Percentiles rank a stretch among this genome's conserved stretches.
Evolutionary conservation across 192 early-diverging fungal genomes (phyloP).

Genomic region (Backusella liffmaniae): DNA sequence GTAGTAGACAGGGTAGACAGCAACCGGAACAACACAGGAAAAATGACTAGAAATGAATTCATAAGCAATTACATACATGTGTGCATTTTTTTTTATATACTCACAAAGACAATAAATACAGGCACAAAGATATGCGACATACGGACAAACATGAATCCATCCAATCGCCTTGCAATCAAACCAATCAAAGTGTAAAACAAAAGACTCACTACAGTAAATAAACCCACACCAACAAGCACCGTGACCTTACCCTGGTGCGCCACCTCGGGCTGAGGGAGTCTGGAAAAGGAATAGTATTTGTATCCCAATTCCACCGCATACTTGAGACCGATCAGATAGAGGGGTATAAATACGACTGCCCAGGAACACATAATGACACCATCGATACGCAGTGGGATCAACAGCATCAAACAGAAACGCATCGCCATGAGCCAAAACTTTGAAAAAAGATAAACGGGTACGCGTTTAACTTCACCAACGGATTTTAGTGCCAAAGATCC

Average conservation of each 20-base stretch:
- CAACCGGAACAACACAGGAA: slow-evolving; percentile 58
- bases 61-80: neutral
- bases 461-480: slow-evolving; percentile 1
- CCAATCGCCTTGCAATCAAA: slow-evolving; percentile 50
- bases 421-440: slow-evolving; percentile 65
- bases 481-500: slow-evolving; percentile 1
- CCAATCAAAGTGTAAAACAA: slow-evolving; percentile 55
- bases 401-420: slow-evolving; percentile 61
- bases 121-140: slow-evolving; percentile 66
- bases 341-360: slow-evolving; percentile 67
- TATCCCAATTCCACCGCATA: slow-evolving; percentile 50
- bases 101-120: slow-evolving; percentile 59
- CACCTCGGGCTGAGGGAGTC: slow-evolving; percentile 43
- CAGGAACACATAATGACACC: slow-evolving; percentile 54
- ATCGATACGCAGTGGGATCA: slow-evolving; percentile 68
- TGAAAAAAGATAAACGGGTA: slow-evolving; percentile 39
- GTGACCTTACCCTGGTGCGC: slow-evolving; percentile 47
- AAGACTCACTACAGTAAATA: slow-evolving; percentile 46
- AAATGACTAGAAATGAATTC: slow-evolving; percentile 29
- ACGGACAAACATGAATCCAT: slow-evolving; percentile 42
- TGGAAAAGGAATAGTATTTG: slow-evolving; percentile 34
- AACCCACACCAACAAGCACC: slow-evolving; percentile 40
- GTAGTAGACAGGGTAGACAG: slow-evolving; percentile 54
- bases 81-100: neutral
- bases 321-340: slow-evolving; percentile 61